phyloP scores from a whole-genome alignment of 2,329 filamentous ascomycete species.

The Xylariaceae sp. region DNA sequence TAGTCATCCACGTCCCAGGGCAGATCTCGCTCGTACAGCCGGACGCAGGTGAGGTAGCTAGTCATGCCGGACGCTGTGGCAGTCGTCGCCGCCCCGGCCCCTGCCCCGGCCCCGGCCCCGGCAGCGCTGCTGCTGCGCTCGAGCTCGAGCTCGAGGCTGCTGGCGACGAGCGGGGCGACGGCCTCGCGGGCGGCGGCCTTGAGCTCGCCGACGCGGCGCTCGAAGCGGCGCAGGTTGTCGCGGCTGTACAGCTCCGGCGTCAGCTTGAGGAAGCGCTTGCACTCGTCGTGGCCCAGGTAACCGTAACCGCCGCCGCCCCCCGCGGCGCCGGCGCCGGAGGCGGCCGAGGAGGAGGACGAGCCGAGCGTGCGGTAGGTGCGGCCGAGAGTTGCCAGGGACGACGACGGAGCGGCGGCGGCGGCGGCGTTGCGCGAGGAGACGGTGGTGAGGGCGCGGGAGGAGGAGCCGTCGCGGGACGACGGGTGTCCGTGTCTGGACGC shows the following conservation, averaged over 20 bases:
- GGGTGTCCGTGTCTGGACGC: conserved; percentile 4
- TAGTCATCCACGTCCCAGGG: conserved; percentile 24
- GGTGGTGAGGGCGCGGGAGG: conserved; percentile 20
- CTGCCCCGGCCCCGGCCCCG: conserved; percentile 13
- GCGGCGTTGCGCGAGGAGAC: conserved; percentile 11
- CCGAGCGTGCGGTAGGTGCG: conserved; percentile 74
- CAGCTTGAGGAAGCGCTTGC: conserved; percentile 82
- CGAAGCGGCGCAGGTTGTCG: conserved; percentile 79
- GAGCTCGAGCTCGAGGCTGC: conserved; percentile 73
- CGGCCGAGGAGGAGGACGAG: conserved; percentile 27
- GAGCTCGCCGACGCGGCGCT: conserved; percentile 80
- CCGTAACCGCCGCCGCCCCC: too few species aligned
- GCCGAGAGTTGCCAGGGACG: conserved; percentile 50
- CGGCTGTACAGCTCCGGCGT: conserved; percentile 75
- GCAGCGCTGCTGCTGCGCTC: conserved; percentile 26
- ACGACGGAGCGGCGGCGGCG: conserved; percentile 26
- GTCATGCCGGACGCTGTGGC: conserved; percentile 21
- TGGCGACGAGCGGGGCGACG: conserved; percentile 79
- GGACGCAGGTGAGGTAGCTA: conserved; percentile 24
- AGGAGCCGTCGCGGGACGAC: conserved; percentile 11
- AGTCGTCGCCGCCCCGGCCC: conserved; percentile 4
- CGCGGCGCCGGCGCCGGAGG: conserved; percentile 43
- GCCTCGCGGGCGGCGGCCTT: conserved; percentile 76
- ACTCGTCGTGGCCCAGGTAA: conserved; percentile 81
- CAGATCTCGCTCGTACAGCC: conserved; percentile 24